Evolutionary conservation across 257 asterid genomes (phyloP).

Genomic region (Cruciata laevipes): DNA sequence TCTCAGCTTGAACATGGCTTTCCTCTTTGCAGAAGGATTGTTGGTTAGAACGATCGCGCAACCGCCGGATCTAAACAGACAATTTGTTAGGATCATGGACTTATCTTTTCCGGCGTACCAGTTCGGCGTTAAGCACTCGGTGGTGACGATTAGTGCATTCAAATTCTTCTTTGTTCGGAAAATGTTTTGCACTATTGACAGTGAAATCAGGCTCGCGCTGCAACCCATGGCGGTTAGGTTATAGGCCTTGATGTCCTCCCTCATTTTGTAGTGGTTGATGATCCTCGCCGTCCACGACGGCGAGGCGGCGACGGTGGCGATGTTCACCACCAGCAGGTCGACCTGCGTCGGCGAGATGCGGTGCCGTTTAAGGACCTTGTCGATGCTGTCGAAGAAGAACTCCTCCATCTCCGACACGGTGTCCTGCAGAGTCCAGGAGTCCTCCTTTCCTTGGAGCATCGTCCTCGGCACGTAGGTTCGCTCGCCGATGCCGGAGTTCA

Average conservation of each 20-base stretch:
- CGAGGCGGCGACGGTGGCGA: conserved; percentile 53
- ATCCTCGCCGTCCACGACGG: conserved; percentile 65
- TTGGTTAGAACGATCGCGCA: conserved; percentile 64
- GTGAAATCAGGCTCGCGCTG: conserved; percentile 68
- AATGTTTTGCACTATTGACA: conserved; percentile 43
- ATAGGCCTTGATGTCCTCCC: conserved; percentile 62
- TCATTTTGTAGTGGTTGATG: conserved; percentile 48
- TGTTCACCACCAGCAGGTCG: conserved; percentile 68
- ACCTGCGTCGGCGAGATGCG: conserved; percentile 45
- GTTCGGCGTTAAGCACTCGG: conserved; percentile 61
- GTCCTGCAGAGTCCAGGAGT: conserved; percentile 41
- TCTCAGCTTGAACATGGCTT: conserved; percentile 52
- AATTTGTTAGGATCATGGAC: conserved; percentile 87
- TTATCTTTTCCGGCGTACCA: conserved; percentile 81
- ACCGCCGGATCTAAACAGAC: conserved; percentile 75
- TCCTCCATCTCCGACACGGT: conserved; percentile 69
- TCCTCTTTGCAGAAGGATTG: conserved; percentile 21
- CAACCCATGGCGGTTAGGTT: conserved; percentile 91
- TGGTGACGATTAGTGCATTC: conserved; percentile 56
- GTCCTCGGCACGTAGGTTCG: conserved; percentile 72
- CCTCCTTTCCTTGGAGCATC: conserved; percentile 59
- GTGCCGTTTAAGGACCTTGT: conserved; percentile 32
- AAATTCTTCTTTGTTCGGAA: conserved; percentile 33
- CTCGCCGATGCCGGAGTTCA: conserved; percentile 89
- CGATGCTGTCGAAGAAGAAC: conserved; percentile 50